A percentile compares a stretch with the other conserved stretches of the same genome.
Evolutionary conservation across 2,329 filamentous ascomycete genomes (phyloP).

Genomic region (Hypoxylon sp.): DNA sequence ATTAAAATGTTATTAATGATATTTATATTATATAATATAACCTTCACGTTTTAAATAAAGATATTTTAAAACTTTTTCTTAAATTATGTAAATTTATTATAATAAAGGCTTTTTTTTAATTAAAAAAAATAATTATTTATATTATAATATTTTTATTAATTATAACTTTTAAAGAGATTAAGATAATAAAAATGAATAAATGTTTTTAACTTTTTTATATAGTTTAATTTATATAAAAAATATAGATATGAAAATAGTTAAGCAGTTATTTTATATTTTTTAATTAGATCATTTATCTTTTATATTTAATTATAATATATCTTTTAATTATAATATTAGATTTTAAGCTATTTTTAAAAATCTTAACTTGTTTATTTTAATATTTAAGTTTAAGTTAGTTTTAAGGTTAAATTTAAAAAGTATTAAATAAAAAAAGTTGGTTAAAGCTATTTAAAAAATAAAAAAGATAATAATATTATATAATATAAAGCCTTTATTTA

Average conservation of each 20-base stretch:
- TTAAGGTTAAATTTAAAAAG: neutral
- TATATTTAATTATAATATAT: too few species aligned
- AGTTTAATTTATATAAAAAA: neutral
- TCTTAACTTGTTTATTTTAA: too few species aligned
- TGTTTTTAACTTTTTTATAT: neutral
- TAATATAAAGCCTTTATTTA: too few species aligned
- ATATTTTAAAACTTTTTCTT: neutral
- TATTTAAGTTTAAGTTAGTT: neutral
- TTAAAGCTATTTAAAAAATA: too few species aligned
- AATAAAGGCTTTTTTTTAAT: too few species aligned
- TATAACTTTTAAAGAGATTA: neutral
- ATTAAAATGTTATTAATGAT: neutral
- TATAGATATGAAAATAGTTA: neutral
- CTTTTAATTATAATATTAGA: too few species aligned
- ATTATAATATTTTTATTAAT: neutral
- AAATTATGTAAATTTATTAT: neutral
- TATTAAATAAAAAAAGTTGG: too few species aligned
- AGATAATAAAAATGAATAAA: neutral
- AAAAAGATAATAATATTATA: too few species aligned
- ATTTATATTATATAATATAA: neutral
- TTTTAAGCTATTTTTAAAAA: too few species aligned
- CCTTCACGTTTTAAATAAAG: neutral
- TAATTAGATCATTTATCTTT: too few species aligned
- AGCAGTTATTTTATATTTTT: neutral
- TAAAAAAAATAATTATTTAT: too few species aligned